These are phyloP conservation scores for Fusarium albosuccineum DNA, from an alignment of 2,329 filamentous ascomycete genomes.

Conservation along the genomic window DNA sequence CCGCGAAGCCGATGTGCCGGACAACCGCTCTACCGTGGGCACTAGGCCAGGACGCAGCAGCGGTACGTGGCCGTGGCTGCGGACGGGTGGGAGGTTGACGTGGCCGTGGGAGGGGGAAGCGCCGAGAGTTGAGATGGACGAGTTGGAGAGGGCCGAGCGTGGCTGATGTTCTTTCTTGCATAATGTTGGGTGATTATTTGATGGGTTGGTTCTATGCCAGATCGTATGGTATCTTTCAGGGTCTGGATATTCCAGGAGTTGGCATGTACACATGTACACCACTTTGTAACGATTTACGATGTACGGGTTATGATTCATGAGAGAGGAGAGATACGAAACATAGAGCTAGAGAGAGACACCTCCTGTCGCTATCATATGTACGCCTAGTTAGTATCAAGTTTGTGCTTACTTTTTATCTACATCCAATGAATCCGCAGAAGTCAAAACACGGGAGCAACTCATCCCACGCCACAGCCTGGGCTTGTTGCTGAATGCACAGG, in stretches of 20 bases:
- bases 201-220: neutral
- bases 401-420: slow-evolving; percentile 14
- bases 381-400: neutral
- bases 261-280: neutral
- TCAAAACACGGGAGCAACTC: no score
- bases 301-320: slow-evolving; percentile 5
- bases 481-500: no score
- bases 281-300: neutral
- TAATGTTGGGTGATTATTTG: neutral
- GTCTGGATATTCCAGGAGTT: neutral
- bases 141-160: slow-evolving; percentile 27
- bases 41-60: slow-evolving; percentile 15
- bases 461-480: no score
- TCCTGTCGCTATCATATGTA: slow-evolving; percentile 18
- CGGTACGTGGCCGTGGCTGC: slow-evolving; percentile 10
- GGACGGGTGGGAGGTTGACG: slow-evolving; percentile 15
- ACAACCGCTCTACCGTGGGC: slow-evolving; percentile 36
- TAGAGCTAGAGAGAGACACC: slow-evolving; percentile 2
- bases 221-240: slow-evolving; percentile 9
- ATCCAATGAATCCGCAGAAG: neutral
- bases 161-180: slow-evolving; percentile 15
- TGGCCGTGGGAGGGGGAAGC: slow-evolving; percentile 18
- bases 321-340: neutral
- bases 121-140: slow-evolving; percentile 16
- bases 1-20: slow-evolving; percentile 37